Evolutionary conservation across 331 rosid genomes (phyloP).

Genomic region (Pyrus hybrid): DNA sequence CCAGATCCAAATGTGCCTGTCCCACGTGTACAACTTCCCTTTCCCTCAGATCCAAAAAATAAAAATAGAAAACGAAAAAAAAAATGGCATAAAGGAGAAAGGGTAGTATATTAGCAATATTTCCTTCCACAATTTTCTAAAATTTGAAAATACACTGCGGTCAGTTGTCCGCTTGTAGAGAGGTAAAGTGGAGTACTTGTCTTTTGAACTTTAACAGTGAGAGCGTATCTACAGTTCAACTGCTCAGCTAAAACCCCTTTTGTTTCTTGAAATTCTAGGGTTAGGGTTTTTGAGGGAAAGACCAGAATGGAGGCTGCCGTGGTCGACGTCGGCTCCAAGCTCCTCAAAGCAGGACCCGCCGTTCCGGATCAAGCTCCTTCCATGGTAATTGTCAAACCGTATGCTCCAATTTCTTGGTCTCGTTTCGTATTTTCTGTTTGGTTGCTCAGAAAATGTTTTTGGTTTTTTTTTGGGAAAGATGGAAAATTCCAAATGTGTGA

Average conservation of each 20-base stretch:
- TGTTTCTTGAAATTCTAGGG: neutral
- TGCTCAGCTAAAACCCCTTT: neutral
- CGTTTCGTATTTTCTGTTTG: neutral
- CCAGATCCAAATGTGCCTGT: neutral
- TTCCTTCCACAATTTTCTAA: neutral
- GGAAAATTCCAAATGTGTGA: neutral
- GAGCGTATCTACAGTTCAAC: neutral
- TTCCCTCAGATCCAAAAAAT: neutral
- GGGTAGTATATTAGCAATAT: neutral
- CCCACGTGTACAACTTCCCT: too few species aligned
- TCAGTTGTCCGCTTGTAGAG: neutral
- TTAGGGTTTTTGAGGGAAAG: neutral
- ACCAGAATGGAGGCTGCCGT: slow-evolving; percentile 85
- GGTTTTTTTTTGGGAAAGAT: too few species aligned
- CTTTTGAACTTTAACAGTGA: neutral
- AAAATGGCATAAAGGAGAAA: neutral
- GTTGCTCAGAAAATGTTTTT: neutral
- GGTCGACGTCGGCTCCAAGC: slow-evolving; percentile 75
- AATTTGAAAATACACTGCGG: neutral
- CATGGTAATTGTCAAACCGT: slow-evolving; percentile 33
- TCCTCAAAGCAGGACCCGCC: slow-evolving; percentile 91
- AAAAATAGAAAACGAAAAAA: neutral
- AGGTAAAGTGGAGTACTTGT: neutral
- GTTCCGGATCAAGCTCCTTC: slow-evolving; percentile 93
- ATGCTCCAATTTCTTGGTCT: neutral